Base-by-base conservation (phyloP, 257 asterid genomes). In the Fraxinus cuspidata region DNA sequence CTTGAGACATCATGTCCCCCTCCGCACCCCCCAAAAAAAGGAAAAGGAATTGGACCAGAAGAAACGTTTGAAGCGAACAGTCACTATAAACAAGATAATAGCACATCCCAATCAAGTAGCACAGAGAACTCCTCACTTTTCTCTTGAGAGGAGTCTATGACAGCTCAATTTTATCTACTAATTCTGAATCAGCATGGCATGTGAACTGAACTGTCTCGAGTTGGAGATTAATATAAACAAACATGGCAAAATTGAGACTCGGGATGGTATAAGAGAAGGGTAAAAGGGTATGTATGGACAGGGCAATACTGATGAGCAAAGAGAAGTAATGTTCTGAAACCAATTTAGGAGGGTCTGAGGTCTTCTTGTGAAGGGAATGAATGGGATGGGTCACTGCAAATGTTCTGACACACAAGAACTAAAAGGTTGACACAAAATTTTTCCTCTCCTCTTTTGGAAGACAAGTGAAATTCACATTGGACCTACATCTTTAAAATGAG, bases 291-390 rank as follows among this genome's bases (percentile, higher is more conserved):
- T 2, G 32, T 10, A 60, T 19, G 27, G 56, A 2, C 27, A 56
- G 65, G 65, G 28, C 65, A 56, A 56, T 5, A 56, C 65, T 56
- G 65, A n/a, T 60, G 68, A 60, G 68, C 32, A 23, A 60, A 60
- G n/a, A 60, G 31, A 8, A 60, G 68, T 60, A 28, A 60, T 23
- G 68, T 7, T 25, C 27, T 9, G 65, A 56, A 60, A 60, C 32
- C 15, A 60, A 60, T 10, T 60, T 60, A 23, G 68, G 68, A 60
- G 68, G 32, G 31, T 60, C 16, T 60, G 68, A 60, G 68, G 68
- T 60, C 32, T 9, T 60, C 6, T 60, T 28, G 27, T 21, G 18
- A 23, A 19, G 12, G 65, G 27, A 18, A 19, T 18, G 12, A 2
- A 47, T 16, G 56, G 56, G n/a, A 47, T 15, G 56, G n/a, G n/a